Percentiles rank a stretch among this genome's conserved stretches.
Conservation (phyloP, 768 basidiomycete species). For the Hygrophorus pudorinus region DNA sequence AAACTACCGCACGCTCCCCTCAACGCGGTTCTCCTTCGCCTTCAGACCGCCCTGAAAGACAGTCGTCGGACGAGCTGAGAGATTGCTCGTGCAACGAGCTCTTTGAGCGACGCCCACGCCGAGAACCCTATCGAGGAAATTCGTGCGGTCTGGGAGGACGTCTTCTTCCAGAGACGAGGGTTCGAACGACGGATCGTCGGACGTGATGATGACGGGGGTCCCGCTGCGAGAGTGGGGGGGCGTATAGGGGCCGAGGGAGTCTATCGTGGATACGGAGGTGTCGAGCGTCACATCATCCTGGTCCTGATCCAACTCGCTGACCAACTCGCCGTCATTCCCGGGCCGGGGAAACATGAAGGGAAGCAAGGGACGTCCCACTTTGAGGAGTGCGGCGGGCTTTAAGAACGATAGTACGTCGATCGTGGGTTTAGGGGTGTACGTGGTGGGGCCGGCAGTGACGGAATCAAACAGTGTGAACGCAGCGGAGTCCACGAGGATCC, state of each 20-base stretch:
- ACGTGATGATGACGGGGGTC: too few species aligned
- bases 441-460: not conserved
- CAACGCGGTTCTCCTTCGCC: too few species aligned
- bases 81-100: too few species aligned
- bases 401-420: not conserved
- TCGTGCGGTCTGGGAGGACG: too few species aligned
- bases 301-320: too few species aligned
- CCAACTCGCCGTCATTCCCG: not conserved
- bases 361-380: not conserved
- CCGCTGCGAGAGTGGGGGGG: slow-evolving; percentile 6
- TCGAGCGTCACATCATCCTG: slow-evolving; percentile 8
- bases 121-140: too few species aligned
- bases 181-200: too few species aligned
- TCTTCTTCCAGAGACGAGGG: too few species aligned
- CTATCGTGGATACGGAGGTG: slow-evolving; percentile 12
- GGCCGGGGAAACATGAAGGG: not conserved
- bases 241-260: slow-evolving; percentile 11
- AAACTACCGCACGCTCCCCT: too few species aligned
- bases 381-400: not conserved
- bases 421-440: not conserved
- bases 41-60: too few species aligned
- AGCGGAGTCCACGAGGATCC: slow-evolving; percentile 13
- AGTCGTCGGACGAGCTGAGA: too few species aligned
- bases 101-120: too few species aligned
- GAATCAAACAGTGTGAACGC: not conserved